Evolutionary conservation across 192 early-diverging fungal genomes (phyloP).

Genomic region (Rhizophagus sp.): DNA sequence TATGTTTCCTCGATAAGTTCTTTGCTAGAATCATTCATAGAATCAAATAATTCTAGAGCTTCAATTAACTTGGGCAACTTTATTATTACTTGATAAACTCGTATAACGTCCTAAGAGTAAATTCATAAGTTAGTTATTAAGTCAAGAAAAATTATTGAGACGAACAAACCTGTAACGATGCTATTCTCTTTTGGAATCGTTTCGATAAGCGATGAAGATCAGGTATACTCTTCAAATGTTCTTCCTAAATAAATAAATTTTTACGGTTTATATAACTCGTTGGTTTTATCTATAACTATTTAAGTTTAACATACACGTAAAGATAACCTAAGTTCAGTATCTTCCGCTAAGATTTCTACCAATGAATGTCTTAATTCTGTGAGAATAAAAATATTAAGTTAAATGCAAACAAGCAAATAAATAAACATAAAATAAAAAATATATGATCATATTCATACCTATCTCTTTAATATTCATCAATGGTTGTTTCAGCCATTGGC

Average conservation of each 20-base stretch:
- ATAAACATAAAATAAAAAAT: background rate
- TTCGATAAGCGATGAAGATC: constrained; percentile 89
- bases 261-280: background rate
- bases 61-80: constrained; percentile 66
- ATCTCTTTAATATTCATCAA: constrained; percentile 69
- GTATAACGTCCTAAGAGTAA: constrained; percentile 70
- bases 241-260: constrained; percentile 50
- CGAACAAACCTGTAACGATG: constrained; percentile 62
- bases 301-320: constrained; percentile 1
- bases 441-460: background rate
- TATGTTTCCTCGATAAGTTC: constrained; percentile 60
- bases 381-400: too few relatives aligned
- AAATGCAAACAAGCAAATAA: background rate
- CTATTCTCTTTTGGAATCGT: constrained; percentile 76
- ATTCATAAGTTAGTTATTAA: background rate
- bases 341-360: constrained; percentile 75
- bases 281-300: background rate
- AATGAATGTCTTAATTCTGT: constrained; percentile 76
- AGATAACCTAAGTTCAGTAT: constrained; percentile 45
- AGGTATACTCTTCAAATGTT: constrained; percentile 80
- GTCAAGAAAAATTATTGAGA: too few relatives aligned
- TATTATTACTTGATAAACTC: constrained; percentile 84
- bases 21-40: constrained; percentile 38
- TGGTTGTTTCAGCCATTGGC: constrained; percentile 89
- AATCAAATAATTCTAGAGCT: constrained; percentile 49